Conservation (phyloP, 176 grass and related monocot species). For the Musa troglodytarum region DNA sequence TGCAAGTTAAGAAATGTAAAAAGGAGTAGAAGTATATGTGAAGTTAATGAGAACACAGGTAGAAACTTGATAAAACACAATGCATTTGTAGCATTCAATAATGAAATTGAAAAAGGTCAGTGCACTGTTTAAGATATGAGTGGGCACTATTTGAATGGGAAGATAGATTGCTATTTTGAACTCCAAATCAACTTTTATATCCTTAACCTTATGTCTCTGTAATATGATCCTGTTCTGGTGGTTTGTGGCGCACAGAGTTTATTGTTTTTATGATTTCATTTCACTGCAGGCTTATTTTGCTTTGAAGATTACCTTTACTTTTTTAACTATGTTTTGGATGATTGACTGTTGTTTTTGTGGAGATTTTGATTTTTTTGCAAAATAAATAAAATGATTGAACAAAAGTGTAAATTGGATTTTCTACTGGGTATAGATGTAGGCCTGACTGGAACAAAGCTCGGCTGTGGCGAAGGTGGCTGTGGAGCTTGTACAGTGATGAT, state of each 20-base stretch:
- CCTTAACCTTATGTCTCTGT: not conserved
- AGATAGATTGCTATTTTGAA: not conserved
- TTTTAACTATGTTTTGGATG: no score
- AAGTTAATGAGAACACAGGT: no score
- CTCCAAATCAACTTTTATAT: not conserved
- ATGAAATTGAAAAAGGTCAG: not conserved
- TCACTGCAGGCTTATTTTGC: no score
- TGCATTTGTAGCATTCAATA: no score
- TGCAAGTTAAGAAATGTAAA: no score
- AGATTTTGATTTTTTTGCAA: no score
- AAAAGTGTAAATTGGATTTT: not conserved
- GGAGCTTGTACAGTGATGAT: constrained; percentile 94
- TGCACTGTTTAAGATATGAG: not conserved
- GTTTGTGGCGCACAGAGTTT: not conserved
- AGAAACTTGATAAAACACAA: no score
- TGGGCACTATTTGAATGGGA: not conserved
- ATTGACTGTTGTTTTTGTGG: no score
- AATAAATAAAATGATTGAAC: no score
- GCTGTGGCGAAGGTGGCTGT: constrained; percentile 96
- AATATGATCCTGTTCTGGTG: not conserved
- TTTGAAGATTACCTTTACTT: no score
- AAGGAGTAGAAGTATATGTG: no score
- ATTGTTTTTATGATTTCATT: no score
- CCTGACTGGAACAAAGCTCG: constrained; percentile 87
- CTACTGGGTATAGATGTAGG: constrained; percentile 49